phyloP scores from a whole-genome alignment of 345 rosid species.

The Chamaenerion angustifolium region DNA sequence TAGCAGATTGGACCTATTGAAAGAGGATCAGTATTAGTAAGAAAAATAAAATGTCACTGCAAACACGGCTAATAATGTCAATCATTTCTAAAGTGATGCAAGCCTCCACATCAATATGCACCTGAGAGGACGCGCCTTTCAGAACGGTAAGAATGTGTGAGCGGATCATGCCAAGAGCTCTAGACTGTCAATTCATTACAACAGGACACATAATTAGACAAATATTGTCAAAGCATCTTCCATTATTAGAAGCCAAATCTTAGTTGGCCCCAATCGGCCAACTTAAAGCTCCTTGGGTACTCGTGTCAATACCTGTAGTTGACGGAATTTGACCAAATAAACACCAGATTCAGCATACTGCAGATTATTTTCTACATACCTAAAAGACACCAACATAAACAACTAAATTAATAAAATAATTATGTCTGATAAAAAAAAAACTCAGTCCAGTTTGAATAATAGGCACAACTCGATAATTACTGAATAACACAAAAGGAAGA shows the following conservation, averaged over 20 bases:
- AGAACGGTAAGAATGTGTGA: slow-evolving; percentile 77
- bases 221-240: too few relatives aligned
- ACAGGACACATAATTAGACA: neutral
- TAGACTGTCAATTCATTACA: slow-evolving; percentile 46
- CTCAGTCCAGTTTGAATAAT: neutral
- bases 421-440: neutral
- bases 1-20: slow-evolving; percentile 72
- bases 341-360: slow-evolving; percentile 93
- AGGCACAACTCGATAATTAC: neutral
- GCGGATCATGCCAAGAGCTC: slow-evolving; percentile 92
- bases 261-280: neutral
- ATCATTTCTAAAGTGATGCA: too few relatives aligned
- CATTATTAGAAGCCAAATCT: neutral
- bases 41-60: too few relatives aligned
- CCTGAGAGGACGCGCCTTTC: slow-evolving; percentile 84
- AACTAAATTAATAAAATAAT: neutral
- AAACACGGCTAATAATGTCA: too few relatives aligned
- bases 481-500: neutral
- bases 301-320: slow-evolving; percentile 62
- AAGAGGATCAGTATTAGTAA: neutral
- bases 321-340: slow-evolving; percentile 90
- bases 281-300: neutral
- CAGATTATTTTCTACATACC: slow-evolving; percentile 81
- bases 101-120: too few relatives aligned
- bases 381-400: slow-evolving; percentile 10